These are phyloP conservation scores for Ogataea thermomethanolica DNA, from an alignment of 805 yeast genomes.

Conservation along the genomic window DNA sequence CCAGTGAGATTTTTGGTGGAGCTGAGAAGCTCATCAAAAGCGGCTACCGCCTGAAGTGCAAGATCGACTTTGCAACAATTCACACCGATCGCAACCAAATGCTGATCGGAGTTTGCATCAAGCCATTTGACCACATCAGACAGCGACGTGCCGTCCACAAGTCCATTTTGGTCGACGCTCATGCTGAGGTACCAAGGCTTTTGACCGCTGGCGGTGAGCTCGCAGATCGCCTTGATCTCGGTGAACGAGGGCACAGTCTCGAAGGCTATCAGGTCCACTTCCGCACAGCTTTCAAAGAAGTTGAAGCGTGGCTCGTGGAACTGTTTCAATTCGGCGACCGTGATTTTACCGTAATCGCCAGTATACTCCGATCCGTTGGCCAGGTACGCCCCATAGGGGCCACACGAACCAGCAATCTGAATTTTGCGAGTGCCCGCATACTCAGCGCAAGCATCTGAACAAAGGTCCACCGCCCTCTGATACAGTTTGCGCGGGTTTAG, in stretches of 20 bases:
- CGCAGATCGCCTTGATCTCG: conserved; percentile 50
- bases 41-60: conserved; percentile 40
- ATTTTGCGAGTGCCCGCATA: conserved; percentile 11
- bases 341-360: conserved; percentile 54
- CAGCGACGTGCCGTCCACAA: conserved; percentile 52
- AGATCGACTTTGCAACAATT: conserved; percentile 57
- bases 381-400: conserved; percentile 73
- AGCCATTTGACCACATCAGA: conserved; percentile 29
- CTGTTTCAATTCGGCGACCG: conserved; percentile 36
- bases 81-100: conserved; percentile 52
- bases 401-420: conserved; percentile 59
- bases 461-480: conserved; percentile 24
- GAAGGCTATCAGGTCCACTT: conserved; percentile 56
- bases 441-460: conserved; percentile 20
- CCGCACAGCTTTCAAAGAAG: conserved; percentile 35
- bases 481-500: conserved; percentile 21
- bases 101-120: conserved; percentile 18
- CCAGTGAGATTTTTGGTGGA: conserved; percentile 12
- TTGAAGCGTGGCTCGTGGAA: conserved; percentile 51
- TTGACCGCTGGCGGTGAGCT: conserved; percentile 14
- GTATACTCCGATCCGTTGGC: conserved; percentile 71
- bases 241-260: conserved; percentile 68
- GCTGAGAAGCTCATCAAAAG: conserved; percentile 16
- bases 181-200: conserved; percentile 31
- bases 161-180: conserved; percentile 36